Evolutionary conservation across 805 yeast genomes (phyloP).

Genomic region (Cyberlindnera subsufficiens): DNA sequence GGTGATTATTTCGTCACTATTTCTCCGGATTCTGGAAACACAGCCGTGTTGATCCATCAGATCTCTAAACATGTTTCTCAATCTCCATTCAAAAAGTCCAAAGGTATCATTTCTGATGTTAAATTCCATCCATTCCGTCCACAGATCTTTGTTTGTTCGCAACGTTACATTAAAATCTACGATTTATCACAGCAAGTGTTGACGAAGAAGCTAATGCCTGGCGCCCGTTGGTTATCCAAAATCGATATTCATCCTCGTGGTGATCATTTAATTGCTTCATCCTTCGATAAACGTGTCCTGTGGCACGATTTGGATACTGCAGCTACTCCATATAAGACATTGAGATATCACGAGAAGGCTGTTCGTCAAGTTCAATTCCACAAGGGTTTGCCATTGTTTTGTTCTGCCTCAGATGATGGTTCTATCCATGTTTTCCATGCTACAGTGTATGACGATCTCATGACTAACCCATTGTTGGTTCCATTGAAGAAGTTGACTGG

Average conservation of each 20-base stretch:
- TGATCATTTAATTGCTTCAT: conserved; percentile 86
- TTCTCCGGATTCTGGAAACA: conserved; percentile 88
- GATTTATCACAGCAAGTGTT: conserved; percentile 83
- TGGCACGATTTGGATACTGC: conserved; percentile 96
- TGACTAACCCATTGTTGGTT: conserved; percentile 92
- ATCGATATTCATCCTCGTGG: conserved; percentile 96
- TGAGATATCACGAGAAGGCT: conserved; percentile 92
- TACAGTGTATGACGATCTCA: conserved; percentile 88
- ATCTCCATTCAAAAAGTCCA: conserved; percentile 88
- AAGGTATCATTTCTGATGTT: conserved; percentile 94
- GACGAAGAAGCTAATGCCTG: conserved; percentile 83
- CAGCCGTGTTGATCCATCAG: conserved; percentile 91
- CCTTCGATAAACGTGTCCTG: conserved; percentile 89
- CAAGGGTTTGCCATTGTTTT: conserved; percentile 82
- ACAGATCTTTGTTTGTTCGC: conserved; percentile 88
- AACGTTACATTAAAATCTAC: conserved; percentile 85
- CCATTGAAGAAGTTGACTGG: conserved; percentile 94
- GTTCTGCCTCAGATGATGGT: conserved; percentile 95
- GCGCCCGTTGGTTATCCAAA: conserved; percentile 90
- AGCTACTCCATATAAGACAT: conserved; percentile 87
- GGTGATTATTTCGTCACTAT: conserved; percentile 96
- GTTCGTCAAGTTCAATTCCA: conserved; percentile 87
- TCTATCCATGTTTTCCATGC: conserved; percentile 91
- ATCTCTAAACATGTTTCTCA: conserved; percentile 90
- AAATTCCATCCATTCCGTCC: conserved; percentile 97